Conservation (phyloP, 2,329 filamentous ascomycete species). For the Ascochyta fabae region DNA sequence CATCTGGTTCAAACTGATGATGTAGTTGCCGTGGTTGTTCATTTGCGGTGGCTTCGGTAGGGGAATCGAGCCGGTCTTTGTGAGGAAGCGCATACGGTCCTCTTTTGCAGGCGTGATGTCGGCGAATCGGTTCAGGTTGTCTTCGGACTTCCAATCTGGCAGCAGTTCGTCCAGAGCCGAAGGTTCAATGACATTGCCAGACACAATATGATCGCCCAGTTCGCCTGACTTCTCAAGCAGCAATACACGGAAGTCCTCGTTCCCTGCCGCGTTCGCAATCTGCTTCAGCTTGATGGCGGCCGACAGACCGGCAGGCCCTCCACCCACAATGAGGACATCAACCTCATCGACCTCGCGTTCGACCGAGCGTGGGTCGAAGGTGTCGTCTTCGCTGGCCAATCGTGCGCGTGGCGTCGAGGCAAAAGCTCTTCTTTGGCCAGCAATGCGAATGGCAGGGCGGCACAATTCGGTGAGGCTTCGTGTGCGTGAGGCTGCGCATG, state of each 20-base stretch:
- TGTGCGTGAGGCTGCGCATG: constrained; percentile 24
- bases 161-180: constrained; percentile 86
- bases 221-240: constrained; percentile 95
- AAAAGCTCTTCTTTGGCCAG: constrained; percentile 47
- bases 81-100: constrained; percentile 94
- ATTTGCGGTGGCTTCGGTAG: constrained; percentile 93
- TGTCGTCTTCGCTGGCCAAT: constrained; percentile 42
- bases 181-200: constrained; percentile 93
- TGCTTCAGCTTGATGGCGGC: constrained; percentile 96
- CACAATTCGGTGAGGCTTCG: constrained; percentile 28
- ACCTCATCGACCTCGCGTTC: constrained; percentile 93
- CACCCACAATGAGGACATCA: constrained; percentile 95
- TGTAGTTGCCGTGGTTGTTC: constrained; percentile 98
- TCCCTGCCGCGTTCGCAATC: constrained; percentile 89
- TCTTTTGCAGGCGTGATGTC: constrained; percentile 80
- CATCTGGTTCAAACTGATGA: constrained; percentile 93
- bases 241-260: constrained; percentile 93
- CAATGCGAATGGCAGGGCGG: constrained; percentile 45
- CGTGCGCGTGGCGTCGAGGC: constrained; percentile 41
- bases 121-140: constrained; percentile 87
- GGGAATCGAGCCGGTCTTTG: constrained; percentile 77
- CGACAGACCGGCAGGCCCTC: constrained; percentile 90
- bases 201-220: constrained; percentile 92
- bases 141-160: constrained; percentile 89
- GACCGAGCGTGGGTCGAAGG: constrained; percentile 58